phyloP scores from a whole-genome alignment of 208 protist species.

The Acanthamoeba divionensis region DNA sequence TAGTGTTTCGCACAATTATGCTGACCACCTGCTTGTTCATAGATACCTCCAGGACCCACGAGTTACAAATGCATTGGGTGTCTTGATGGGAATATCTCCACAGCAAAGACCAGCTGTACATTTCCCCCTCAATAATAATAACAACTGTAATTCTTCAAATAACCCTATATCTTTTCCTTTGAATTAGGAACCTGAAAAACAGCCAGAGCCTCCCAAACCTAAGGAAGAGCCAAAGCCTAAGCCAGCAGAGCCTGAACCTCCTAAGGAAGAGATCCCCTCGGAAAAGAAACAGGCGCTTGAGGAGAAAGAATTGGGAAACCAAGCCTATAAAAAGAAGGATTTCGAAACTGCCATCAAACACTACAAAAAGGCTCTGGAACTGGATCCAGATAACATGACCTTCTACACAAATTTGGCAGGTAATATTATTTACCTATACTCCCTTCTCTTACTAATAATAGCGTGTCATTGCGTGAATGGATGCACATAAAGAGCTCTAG shows the following conservation, averaged over 20 bases:
- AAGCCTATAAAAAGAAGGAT: slow-evolving; percentile 90
- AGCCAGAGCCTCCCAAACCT: neutral
- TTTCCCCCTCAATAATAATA: too few species aligned
- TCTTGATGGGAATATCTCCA: slow-evolving; percentile 57
- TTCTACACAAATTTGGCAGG: slow-evolving; percentile 69
- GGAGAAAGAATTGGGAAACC: slow-evolving; percentile 90
- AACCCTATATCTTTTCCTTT: neutral
- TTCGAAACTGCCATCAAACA: slow-evolving; percentile 85
- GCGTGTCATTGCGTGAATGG: too few species aligned
- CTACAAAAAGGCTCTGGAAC: slow-evolving; percentile 71
- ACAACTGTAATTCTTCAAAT: too few species aligned
- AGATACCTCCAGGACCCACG: slow-evolving; percentile 58
- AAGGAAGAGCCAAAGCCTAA: slow-evolving; percentile 41
- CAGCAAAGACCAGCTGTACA: too few species aligned
- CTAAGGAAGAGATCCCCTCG: neutral
- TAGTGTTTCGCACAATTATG: too few species aligned
- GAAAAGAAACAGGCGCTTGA: slow-evolving; percentile 43
- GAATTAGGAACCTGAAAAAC: slow-evolving; percentile 55
- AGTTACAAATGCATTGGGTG: slow-evolving; percentile 33
- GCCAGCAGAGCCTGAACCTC: neutral
- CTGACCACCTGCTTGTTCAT: neutral
- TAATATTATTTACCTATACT: neutral
- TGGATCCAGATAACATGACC: slow-evolving; percentile 65
- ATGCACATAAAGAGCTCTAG: neutral
- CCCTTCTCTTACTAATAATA: neutral